Percentiles rank a stretch among this genome's conserved stretches.
phyloP scores from a whole-genome alignment of 2,329 filamentous ascomycete genomes.

The Pseudocercospora musae region DNA sequence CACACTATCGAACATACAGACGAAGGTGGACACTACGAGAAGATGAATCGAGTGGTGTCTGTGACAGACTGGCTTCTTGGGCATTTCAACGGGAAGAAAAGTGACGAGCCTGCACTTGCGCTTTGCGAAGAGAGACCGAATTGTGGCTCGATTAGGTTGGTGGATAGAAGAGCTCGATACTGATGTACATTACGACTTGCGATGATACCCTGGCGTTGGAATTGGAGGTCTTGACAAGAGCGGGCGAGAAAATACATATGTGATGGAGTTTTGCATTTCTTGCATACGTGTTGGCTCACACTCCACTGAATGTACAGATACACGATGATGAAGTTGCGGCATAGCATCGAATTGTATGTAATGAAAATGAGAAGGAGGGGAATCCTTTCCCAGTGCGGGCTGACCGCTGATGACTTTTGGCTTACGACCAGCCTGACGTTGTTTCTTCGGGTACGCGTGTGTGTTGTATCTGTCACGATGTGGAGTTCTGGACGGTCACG shows the following conservation, averaged over 20 bases:
- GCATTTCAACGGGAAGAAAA: conserved; percentile 59
- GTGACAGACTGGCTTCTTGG: conserved; percentile 93
- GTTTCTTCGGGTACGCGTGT: too few relatives aligned
- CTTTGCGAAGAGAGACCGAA: conserved; percentile 32
- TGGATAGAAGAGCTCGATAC: conserved; percentile 20
- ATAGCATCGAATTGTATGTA: too few relatives aligned
- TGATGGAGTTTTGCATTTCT: neutral
- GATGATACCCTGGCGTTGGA: conserved; percentile 17
- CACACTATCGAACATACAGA: conserved; percentile 95
- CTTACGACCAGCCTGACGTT: too few relatives aligned
- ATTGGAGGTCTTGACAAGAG: neutral
- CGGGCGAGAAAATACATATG: neutral
- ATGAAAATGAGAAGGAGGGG: too few relatives aligned
- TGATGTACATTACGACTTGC: conserved; percentile 13
- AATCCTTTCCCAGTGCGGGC: too few relatives aligned
- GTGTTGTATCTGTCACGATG: too few relatives aligned
- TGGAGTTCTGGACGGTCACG: neutral
- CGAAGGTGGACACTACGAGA: conserved; percentile 77
- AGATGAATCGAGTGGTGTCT: conserved; percentile 79
- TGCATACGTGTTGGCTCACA: neutral
- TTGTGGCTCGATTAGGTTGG: conserved; percentile 16
- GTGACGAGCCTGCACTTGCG: conserved; percentile 44
- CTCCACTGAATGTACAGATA: neutral
- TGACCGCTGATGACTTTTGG: too few relatives aligned
- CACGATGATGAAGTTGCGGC: neutral